Base-by-base conservation (phyloP, 169 alveolate genomes). In the Plasmodium ovale region DNA sequence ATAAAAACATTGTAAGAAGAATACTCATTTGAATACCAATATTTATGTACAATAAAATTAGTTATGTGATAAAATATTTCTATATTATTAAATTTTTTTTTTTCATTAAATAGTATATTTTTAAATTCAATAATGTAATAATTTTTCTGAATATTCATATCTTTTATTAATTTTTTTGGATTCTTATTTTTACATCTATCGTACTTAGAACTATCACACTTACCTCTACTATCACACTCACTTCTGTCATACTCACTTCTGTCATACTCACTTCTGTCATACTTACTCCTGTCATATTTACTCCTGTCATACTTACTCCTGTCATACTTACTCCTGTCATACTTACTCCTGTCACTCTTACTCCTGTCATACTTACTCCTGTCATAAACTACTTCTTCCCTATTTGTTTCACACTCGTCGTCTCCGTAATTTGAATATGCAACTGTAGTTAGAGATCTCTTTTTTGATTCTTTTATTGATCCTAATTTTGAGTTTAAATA, bases 1-100 rank as follows among this genome's bases (percentile, higher is more conserved):
- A 82, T 69, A 10, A 82, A 82, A 21, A 82, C 27, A 37, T 82
- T 82, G 5, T 82, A 82, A n/a, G 51, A 3, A 12, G 90, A 37
- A 82, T 51, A 53, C 31, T 82, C 90, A n/a, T 69, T 31, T 2
- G 90, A 82, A 70, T 82, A 82, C 90, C 90, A 82, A 82, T 82
- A 82, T 19, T 67, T 82, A 56, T 82, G 90, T 65, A 82, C 65
- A 31, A 82, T 82, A 31, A 82, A 65, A 35, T 82, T 82, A 7
- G 84, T 82, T 3, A 82, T 82, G 29, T 82, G 90, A 65, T 82
- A 82, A 65, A 79, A 79, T 16, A 79, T 62, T 79, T 79, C 89
- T 23, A 79, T 37, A 65, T 82, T 82, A 56, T 82, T 65, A 42
- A 82, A 82, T 42, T 82, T 82, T 31, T 82, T 82, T 31, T 82